phyloP scores from a whole-genome alignment of 2,329 filamentous ascomycete genomes.

The Penicillium sp. region DNA sequence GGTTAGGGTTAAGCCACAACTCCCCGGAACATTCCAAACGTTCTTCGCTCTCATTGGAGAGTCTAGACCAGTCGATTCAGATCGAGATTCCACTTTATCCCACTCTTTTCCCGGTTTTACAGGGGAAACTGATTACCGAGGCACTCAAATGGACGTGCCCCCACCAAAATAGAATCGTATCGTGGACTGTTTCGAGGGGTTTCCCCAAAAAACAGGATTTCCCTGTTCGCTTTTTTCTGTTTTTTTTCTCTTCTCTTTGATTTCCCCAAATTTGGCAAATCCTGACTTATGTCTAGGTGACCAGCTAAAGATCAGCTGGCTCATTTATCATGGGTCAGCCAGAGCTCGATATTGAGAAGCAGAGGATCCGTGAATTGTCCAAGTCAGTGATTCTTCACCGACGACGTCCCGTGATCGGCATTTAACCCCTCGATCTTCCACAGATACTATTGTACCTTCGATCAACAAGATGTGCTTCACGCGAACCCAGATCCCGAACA shows the following conservation, averaged over 20 bases:
- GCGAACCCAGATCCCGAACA: not conserved
- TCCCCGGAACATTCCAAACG: too few species aligned
- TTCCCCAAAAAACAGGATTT: not conserved
- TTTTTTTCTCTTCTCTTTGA: not conserved
- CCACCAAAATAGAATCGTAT: not conserved
- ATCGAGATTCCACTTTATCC: too few species aligned
- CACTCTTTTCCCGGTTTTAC: too few species aligned
- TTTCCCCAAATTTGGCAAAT: not conserved
- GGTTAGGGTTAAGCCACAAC: too few species aligned
- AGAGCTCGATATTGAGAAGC: slow-evolving; percentile 12
- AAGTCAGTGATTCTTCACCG: slow-evolving; percentile 10
- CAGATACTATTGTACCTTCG: slow-evolving; percentile 20
- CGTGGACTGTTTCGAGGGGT: too few species aligned
- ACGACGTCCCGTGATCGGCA: not conserved
- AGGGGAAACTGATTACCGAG: not conserved
- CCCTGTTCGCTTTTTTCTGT: not conserved
- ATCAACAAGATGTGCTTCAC: not conserved
- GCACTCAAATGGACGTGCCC: not conserved
- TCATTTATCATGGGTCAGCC: slow-evolving; percentile 9
- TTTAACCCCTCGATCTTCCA: slow-evolving; percentile 3
- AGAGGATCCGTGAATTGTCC: slow-evolving; percentile 21
- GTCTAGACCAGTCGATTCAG: too few species aligned
- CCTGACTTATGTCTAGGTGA: slow-evolving; percentile 1
- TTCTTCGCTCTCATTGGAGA: too few species aligned
- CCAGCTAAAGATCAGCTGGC: slow-evolving; percentile 5